Evolutionary conservation across 371 early-diverging fungal species (phyloP).

Genomic region (Funneliformis caledonium): DNA sequence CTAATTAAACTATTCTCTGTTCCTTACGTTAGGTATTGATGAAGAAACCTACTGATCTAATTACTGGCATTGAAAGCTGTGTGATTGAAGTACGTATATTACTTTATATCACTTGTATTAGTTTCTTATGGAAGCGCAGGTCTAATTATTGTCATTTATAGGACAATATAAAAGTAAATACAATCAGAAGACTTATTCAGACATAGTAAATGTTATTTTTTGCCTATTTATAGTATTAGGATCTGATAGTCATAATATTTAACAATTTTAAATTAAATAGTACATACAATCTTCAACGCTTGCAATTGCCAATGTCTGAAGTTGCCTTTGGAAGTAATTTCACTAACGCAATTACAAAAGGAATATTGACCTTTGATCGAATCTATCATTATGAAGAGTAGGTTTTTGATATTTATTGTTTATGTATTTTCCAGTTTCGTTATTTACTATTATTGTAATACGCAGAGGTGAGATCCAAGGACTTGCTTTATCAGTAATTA

Average conservation of each 20-base stretch:
- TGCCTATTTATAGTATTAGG: background rate
- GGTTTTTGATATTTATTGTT: too few species aligned
- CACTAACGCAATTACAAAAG: background rate
- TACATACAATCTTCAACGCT: constrained; percentile 17
- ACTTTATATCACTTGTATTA: too few species aligned
- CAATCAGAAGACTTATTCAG: constrained; percentile 28
- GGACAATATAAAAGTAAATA: constrained; percentile 11
- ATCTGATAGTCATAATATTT: background rate
- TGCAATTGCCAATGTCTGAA: constrained; percentile 11
- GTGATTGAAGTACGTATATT: constrained; percentile 13
- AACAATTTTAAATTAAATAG: background rate
- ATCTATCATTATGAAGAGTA: background rate
- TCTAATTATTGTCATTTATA: too few species aligned
- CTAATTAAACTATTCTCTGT: background rate
- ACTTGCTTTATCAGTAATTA: too few species aligned
- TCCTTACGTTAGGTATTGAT: constrained; percentile 7
- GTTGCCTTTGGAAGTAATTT: background rate
- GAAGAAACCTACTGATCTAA: background rate
- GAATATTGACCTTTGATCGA: background rate
- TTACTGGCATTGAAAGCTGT: constrained; percentile 25
- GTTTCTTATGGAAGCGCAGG: background rate
- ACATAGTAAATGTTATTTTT: constrained; percentile 11
- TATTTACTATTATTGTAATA: too few species aligned
- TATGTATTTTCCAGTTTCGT: too few species aligned
- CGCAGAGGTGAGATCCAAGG: too few species aligned